phyloP scores from a whole-genome alignment of 805 yeast species.

The Lipomyces yamanashiensis region DNA sequence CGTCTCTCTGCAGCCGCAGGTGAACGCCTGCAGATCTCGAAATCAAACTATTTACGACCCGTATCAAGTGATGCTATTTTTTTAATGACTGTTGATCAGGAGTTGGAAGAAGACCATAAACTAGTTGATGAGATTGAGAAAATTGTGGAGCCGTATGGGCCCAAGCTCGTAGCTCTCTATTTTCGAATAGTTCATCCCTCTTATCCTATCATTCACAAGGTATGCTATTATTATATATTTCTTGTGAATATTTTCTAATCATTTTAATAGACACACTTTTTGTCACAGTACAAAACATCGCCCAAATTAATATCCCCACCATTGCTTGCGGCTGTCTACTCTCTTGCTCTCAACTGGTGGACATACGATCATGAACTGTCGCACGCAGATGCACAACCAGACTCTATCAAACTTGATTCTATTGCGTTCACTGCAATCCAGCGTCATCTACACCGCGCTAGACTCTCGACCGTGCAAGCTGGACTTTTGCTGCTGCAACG shows the following conservation, averaged over 20 bases:
- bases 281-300: constrained; percentile 30
- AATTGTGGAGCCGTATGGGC: constrained; percentile 37
- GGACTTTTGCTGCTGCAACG: constrained; percentile 44
- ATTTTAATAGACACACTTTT: constrained; percentile 25
- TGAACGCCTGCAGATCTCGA: constrained; percentile 30
- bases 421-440: constrained; percentile 36
- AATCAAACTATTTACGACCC: constrained; percentile 36
- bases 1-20: constrained; percentile 25
- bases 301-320: constrained; percentile 38
- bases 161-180: constrained; percentile 37
- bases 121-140: constrained; percentile 35
- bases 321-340: constrained; percentile 40
- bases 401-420: constrained; percentile 30
- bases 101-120: constrained; percentile 31
- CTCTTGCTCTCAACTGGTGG: constrained; percentile 41
- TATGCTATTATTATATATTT: not conserved
- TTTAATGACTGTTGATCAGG: constrained; percentile 38
- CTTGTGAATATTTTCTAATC: not conserved
- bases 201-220: constrained; percentile 40
- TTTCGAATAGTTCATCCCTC: constrained; percentile 40
- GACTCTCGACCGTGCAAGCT: constrained; percentile 48
- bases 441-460: constrained; percentile 40
- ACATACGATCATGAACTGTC: constrained; percentile 37
- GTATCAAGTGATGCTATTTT: constrained; percentile 39
- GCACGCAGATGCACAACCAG: constrained; percentile 34